These are phyloP conservation scores for Entonaema liquescens DNA, from an alignment of 495 filamentous ascomycete genomes.

Conservation along the genomic window DNA sequence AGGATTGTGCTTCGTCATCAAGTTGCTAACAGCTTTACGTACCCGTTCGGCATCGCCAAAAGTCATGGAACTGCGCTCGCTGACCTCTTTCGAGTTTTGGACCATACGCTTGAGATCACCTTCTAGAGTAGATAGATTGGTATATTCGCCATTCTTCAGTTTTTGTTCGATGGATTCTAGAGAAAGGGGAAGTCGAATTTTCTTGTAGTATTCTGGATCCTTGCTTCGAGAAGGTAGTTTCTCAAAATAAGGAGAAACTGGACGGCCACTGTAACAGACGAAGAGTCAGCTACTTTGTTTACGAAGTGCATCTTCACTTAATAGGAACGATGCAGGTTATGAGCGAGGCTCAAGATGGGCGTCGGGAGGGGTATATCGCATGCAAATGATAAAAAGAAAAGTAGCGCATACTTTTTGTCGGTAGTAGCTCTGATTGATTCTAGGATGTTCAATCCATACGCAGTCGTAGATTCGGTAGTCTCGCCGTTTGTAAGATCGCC, in stretches of 20 bases:
- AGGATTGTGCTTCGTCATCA: constrained; percentile 78
- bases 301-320: background rate
- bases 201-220: constrained; percentile 76
- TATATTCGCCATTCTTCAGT: constrained; percentile 68
- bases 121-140: constrained; percentile 69
- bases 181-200: constrained; percentile 76
- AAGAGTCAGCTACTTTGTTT: constrained; percentile 21
- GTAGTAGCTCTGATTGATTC: constrained; percentile 70
- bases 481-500: constrained; percentile 59
- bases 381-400: constrained; percentile 2
- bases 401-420: constrained; percentile 71
- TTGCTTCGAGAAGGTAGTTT: constrained; percentile 68
- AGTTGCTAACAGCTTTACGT: constrained; percentile 76
- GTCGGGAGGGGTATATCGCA: background rate
- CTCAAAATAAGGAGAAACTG: constrained; percentile 76
- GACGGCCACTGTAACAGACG: constrained; percentile 63
- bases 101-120: constrained; percentile 81
- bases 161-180: constrained; percentile 78
- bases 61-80: constrained; percentile 68
- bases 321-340: background rate
- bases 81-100: constrained; percentile 77
- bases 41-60: constrained; percentile 80
- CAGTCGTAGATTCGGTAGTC: constrained; percentile 69
- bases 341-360: background rate
- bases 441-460: constrained; percentile 70